Evolutionary conservation across 352 stramenopile species (phyloP).

Genomic region (Pythium insidiosum): DNA sequence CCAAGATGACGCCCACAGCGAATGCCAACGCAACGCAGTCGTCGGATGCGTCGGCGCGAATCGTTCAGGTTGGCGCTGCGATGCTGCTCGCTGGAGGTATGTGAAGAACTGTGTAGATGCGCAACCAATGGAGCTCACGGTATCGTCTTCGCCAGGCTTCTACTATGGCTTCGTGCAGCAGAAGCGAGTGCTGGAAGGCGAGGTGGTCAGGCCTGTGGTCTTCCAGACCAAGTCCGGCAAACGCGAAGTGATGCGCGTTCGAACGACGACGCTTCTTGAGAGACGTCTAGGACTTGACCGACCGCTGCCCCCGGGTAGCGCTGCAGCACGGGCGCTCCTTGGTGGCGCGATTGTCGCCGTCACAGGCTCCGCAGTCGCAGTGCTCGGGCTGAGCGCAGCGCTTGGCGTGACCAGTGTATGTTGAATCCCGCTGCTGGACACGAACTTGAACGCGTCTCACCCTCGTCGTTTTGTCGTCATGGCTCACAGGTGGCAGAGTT

Average conservation of each 20-base stretch:
- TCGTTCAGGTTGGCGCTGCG: conserved; percentile 26
- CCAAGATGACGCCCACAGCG: neutral
- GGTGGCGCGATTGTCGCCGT: conserved; percentile 39
- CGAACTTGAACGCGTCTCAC: neutral
- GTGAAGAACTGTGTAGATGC: neutral
- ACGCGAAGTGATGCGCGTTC: conserved; percentile 18
- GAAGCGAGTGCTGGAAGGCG: conserved; percentile 23
- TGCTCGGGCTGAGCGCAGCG: conserved; percentile 19
- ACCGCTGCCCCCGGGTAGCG: conserved; percentile 19
- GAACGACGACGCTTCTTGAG: conserved; percentile 26
- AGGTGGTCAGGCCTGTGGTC: conserved; percentile 28
- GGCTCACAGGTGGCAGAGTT: conserved; percentile 19
- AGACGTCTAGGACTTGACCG: conserved; percentile 29
- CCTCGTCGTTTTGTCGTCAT: conserved; percentile 5
- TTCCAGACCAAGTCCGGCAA: neutral
- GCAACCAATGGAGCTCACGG: neutral
- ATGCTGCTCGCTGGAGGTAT: conserved; percentile 36
- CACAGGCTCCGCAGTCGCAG: conserved; percentile 27
- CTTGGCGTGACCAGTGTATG: conserved; percentile 36
- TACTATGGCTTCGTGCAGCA: conserved; percentile 50
- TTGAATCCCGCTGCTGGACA: neutral
- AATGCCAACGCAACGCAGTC: neutral
- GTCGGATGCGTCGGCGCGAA: conserved; percentile 4
- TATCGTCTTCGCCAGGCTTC: conserved; percentile 24
- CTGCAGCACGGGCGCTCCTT: conserved; percentile 33